Percentiles rank a stretch among this genome's conserved stretches.
These are phyloP conservation scores for Cystobasidium onofrii DNA, from an alignment of 768 basidiomycete genomes.

Conservation along the genomic window DNA sequence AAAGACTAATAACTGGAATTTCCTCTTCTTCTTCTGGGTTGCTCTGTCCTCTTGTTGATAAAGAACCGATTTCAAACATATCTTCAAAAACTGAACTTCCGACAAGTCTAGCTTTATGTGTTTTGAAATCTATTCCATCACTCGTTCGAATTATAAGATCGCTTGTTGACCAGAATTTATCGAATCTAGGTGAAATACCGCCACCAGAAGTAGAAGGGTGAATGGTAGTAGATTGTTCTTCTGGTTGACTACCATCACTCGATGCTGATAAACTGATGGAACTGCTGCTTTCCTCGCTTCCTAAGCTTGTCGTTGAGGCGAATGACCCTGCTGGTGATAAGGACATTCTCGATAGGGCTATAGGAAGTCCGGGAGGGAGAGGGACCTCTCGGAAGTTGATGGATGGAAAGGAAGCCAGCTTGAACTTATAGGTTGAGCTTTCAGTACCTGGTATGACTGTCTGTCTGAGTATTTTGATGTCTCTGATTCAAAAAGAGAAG, in stretches of 20 bases:
- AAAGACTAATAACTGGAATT: background rate
- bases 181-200: conserved; percentile 6
- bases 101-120: conserved; percentile 15
- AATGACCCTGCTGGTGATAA: conserved; percentile 17
- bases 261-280: background rate
- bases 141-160: conserved; percentile 9
- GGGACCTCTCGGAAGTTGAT: background rate
- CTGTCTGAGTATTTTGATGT: background rate
- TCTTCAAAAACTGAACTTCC: conserved; percentile 21
- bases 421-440: background rate
- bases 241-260: background rate
- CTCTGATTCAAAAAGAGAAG: too few species aligned
- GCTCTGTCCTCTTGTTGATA: background rate
- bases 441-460: background rate
- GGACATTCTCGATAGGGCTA: background rate
- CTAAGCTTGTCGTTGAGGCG: background rate
- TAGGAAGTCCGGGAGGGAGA: background rate
- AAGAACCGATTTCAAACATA: conserved; percentile 23
- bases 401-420: background rate
- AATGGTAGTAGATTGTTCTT: too few species aligned
- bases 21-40: background rate
- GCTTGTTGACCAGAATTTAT: background rate
- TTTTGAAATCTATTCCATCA: conserved; percentile 15
- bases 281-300: background rate
- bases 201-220: background rate